phyloP scores from a whole-genome alignment of 371 early-diverging fungal genomes.

The Apophysomyces variabilis region DNA sequence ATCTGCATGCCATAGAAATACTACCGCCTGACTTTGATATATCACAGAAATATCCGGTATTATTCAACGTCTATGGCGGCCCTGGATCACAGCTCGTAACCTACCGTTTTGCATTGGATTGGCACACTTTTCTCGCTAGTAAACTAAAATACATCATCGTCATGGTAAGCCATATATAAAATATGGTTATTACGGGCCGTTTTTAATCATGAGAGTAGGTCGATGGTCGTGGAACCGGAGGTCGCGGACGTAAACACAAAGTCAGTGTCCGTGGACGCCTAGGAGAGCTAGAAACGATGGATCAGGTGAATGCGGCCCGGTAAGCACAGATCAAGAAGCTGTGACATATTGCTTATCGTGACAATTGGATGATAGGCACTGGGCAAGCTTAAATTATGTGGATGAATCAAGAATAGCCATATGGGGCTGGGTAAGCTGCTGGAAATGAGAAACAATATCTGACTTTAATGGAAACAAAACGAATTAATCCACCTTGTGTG shows the following conservation, averaged over 20 bases:
- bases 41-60: slow-evolving; percentile 77
- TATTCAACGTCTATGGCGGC: slow-evolving; percentile 93
- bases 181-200: not conserved
- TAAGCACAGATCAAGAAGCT: slow-evolving; percentile 19
- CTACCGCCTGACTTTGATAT: slow-evolving; percentile 86
- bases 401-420: slow-evolving; percentile 85
- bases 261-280: slow-evolving; percentile 77
- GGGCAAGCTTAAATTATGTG: slow-evolving; percentile 73
- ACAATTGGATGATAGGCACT: slow-evolving; percentile 33
- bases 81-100: slow-evolving; percentile 89
- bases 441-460: not conserved
- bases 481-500: slow-evolving; percentile 1
- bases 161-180: slow-evolving; percentile 36
- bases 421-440: slow-evolving; percentile 87
- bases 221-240: slow-evolving; percentile 93
- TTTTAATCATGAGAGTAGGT: slow-evolving; percentile 38
- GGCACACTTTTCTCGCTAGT: slow-evolving; percentile 74
- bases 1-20: slow-evolving; percentile 86
- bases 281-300: slow-evolving; percentile 83
- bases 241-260: slow-evolving; percentile 84
- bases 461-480: not conserved
- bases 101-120: slow-evolving; percentile 70
- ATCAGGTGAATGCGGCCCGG: slow-evolving; percentile 85
- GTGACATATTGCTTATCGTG: not conserved
- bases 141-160: slow-evolving; percentile 71